Percentiles rank a stretch among this genome's conserved stretches.
phyloP scores from a whole-genome alignment of 352 stramenopile species.

The Phytopythium sindhum region DNA sequence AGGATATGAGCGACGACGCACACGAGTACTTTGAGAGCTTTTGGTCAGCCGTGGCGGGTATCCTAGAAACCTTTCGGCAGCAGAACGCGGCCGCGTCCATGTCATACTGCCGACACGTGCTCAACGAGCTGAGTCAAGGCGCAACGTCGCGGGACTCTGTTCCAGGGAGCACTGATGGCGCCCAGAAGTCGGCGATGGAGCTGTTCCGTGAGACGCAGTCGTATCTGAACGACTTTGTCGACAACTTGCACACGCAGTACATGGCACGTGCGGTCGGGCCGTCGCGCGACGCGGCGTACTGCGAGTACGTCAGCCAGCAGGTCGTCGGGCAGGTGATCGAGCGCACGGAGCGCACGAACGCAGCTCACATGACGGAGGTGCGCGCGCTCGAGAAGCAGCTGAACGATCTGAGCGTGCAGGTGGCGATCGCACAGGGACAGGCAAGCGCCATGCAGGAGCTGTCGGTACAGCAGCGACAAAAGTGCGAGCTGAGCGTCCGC shows the following conservation, averaged over 20 bases:
- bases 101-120: conserved; percentile 71
- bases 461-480: conserved; percentile 70
- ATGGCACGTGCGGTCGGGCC: conserved; percentile 58
- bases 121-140: conserved; percentile 39
- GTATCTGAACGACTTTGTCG: conserved; percentile 55
- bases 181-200: conserved; percentile 70
- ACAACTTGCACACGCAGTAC: conserved; percentile 54
- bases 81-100: conserved; percentile 83
- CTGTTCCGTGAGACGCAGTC: conserved; percentile 66
- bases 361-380: conserved; percentile 72
- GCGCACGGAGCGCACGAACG: conserved; percentile 69
- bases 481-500: conserved; percentile 69
- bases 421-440: conserved; percentile 76
- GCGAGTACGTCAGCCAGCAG: conserved; percentile 75
- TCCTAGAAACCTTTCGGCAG: conserved; percentile 59
- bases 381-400: conserved; percentile 74
- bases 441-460: conserved; percentile 82
- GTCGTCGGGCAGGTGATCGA: conserved; percentile 74
- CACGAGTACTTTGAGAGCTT: conserved; percentile 72
- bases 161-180: conserved; percentile 9
- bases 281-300: conserved; percentile 80
- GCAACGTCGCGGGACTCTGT: conserved; percentile 12
- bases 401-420: conserved; percentile 80
- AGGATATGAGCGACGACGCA: conserved; percentile 59
- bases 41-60: conserved; percentile 31